phyloP scores from a whole-genome alignment of 805 yeast species.

The Candida glaebosa region DNA sequence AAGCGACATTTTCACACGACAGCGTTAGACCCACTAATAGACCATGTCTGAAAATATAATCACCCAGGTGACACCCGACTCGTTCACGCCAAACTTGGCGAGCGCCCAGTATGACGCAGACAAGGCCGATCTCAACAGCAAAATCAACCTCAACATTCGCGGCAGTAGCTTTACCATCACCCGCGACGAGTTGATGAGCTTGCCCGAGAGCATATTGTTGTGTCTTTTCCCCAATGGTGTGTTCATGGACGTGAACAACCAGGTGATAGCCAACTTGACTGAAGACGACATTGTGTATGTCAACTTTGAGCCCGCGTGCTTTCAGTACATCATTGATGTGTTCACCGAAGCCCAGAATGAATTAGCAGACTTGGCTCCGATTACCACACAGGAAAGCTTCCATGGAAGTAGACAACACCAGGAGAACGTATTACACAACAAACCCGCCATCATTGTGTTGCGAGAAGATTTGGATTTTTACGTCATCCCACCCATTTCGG shows the following conservation, averaged over 20 bases:
- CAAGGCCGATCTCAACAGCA: conserved; percentile 56
- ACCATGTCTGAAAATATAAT: conserved; percentile 50
- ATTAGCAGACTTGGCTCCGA: conserved; percentile 26
- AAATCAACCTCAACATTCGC: conserved; percentile 73
- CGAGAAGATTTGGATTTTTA: conserved; percentile 94
- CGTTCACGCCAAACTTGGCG: conserved; percentile 14
- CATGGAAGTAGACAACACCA: conserved; percentile 13
- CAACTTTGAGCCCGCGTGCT: conserved; percentile 83
- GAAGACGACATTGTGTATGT: conserved; percentile 79
- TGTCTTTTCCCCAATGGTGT: conserved; percentile 91
- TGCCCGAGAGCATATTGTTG: conserved; percentile 85
- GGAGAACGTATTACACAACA: conserved; percentile 60
- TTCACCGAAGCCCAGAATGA: conserved; percentile 70
- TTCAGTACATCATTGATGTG: conserved; percentile 72
- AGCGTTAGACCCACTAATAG: too few relatives aligned
- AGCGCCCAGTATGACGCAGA: conserved; percentile 10
- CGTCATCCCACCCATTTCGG: conserved; percentile 72
- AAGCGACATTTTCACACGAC: too few relatives aligned
- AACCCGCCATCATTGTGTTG: conserved; percentile 87
- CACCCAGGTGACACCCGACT: conserved; percentile 64
- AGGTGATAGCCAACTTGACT: conserved; percentile 72
- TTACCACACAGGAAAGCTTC: conserved; percentile 33
- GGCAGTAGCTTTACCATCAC: conserved; percentile 73
- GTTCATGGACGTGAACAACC: conserved; percentile 71
- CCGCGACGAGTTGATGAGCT: conserved; percentile 82